Evolutionary conservation across 805 yeast genomes (phyloP).

Genomic region (Starmera quercuum): DNA sequence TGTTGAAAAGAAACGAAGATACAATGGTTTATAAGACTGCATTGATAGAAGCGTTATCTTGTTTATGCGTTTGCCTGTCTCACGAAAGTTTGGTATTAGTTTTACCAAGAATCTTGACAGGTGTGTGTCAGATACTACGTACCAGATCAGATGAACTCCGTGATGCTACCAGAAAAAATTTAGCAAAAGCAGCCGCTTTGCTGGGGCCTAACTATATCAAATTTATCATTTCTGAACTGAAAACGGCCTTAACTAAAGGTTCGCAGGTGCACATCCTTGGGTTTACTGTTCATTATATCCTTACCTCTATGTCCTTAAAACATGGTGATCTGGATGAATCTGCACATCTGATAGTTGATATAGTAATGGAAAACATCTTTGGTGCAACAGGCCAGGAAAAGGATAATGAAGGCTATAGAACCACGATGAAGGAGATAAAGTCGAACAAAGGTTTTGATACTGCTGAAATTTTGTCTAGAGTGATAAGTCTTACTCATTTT

Average conservation of each 20-base stretch:
- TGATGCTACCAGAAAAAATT: slow-evolving; percentile 72
- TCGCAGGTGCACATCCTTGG: slow-evolving; percentile 92
- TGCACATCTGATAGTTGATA: slow-evolving; percentile 49
- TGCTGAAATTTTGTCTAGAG: slow-evolving; percentile 66
- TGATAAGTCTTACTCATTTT: slow-evolving; percentile 53
- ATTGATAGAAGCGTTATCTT: slow-evolving; percentile 71
- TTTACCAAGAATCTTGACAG: slow-evolving; percentile 77
- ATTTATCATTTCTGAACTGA: slow-evolving; percentile 72
- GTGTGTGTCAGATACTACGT: slow-evolving; percentile 82
- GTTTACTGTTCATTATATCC: slow-evolving; percentile 70
- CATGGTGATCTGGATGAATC: slow-evolving; percentile 75
- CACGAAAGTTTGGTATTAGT: slow-evolving; percentile 45
- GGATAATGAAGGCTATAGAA: slow-evolving; percentile 85
- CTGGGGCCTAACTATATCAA: slow-evolving; percentile 70
- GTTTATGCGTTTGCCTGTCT: slow-evolving; percentile 55
- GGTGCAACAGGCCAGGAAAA: slow-evolving; percentile 92
- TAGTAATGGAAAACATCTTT: slow-evolving; percentile 87
- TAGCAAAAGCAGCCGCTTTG: slow-evolving; percentile 53
- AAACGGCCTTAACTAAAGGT: slow-evolving; percentile 74
- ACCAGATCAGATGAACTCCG: slow-evolving; percentile 82
- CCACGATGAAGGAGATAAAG: slow-evolving; percentile 85
- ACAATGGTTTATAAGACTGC: slow-evolving; percentile 71
- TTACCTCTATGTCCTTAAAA: slow-evolving; percentile 44
- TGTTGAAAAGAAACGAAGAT: slow-evolving; percentile 67
- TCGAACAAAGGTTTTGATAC: slow-evolving; percentile 83